phyloP scores from a whole-genome alignment of 2,329 filamentous ascomycete genomes.

The Penicillium sp. region DNA sequence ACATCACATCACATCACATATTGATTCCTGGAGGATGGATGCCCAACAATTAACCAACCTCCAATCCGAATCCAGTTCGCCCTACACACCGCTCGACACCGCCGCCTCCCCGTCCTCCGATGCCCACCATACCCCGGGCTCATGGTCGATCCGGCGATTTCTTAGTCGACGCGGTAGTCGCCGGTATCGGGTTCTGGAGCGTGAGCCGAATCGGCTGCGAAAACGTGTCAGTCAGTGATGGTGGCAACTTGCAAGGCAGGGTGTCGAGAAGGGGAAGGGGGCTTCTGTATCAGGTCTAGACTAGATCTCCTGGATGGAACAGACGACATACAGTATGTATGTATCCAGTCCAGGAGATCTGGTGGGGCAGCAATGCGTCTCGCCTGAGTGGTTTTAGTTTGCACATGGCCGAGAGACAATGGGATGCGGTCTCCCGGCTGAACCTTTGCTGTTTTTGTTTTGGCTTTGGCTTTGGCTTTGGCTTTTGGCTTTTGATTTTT shows the following conservation, averaged over 20 bases:
- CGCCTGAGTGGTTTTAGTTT: background rate
- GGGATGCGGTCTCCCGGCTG: background rate
- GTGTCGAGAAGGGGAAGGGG: background rate
- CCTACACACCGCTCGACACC: constrained; percentile 5
- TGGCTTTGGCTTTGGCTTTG: background rate
- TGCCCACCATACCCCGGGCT: constrained; percentile 2
- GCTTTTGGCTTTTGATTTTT: background rate
- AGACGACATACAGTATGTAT: background rate
- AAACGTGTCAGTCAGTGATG: constrained; percentile 25
- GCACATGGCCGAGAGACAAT: background rate
- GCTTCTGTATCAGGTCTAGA: background rate
- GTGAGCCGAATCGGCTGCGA: constrained; percentile 28
- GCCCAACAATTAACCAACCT: constrained; percentile 23
- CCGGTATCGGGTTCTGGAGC: constrained; percentile 26
- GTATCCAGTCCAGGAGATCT: background rate
- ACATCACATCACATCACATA: constrained; percentile 1
- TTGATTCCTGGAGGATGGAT: constrained; percentile 18
- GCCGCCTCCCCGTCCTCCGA: background rate
- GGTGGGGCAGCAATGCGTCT: constrained; percentile 1
- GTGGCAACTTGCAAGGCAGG: background rate
- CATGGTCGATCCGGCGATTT: constrained; percentile 27
- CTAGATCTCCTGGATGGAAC: background rate
- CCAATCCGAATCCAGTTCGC: constrained; percentile 3
- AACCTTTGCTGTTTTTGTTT: background rate
- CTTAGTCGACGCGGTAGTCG: constrained; percentile 26